These are phyloP conservation scores for Tuber indicum DNA, from an alignment of 495 filamentous ascomycete species.

Conservation along the genomic window DNA sequence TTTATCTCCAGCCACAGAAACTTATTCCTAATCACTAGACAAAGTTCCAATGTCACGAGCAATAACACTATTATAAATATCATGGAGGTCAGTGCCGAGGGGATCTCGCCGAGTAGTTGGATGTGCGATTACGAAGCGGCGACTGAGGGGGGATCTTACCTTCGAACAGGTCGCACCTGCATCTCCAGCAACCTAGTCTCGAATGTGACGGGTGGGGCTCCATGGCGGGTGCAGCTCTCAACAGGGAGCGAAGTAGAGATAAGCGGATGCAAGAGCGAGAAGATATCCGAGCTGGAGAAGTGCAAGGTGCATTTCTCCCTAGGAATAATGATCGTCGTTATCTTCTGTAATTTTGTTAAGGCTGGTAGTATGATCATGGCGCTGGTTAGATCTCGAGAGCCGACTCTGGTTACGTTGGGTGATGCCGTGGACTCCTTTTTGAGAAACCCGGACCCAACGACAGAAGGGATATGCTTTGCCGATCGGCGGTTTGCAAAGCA, in stretches of 20 bases:
- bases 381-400: too few relatives aligned
- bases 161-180: too few relatives aligned
- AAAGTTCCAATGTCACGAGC: not conserved
- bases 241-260: not conserved
- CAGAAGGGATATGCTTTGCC: not conserved
- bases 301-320: not conserved
- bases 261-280: not conserved
- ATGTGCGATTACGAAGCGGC: not conserved
- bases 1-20: not conserved
- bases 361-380: too few relatives aligned
- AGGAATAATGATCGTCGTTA: too few relatives aligned
- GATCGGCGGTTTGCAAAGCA: not conserved
- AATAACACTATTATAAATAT: not conserved
- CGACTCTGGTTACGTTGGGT: too few relatives aligned
- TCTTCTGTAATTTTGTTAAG: too few relatives aligned
- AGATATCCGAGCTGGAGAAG: not conserved
- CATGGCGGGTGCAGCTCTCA: not conserved
- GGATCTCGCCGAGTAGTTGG: not conserved
- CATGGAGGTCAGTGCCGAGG: rapidly evolving
- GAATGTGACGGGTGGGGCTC: not conserved
- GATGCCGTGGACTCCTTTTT: too few relatives aligned
- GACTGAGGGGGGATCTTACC: too few relatives aligned
- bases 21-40: not conserved
- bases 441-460: not conserved
- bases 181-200: not conserved